Evolutionary conservation across 495 filamentous ascomycete genomes (phyloP).

Genomic region (Thozetella sp.): DNA sequence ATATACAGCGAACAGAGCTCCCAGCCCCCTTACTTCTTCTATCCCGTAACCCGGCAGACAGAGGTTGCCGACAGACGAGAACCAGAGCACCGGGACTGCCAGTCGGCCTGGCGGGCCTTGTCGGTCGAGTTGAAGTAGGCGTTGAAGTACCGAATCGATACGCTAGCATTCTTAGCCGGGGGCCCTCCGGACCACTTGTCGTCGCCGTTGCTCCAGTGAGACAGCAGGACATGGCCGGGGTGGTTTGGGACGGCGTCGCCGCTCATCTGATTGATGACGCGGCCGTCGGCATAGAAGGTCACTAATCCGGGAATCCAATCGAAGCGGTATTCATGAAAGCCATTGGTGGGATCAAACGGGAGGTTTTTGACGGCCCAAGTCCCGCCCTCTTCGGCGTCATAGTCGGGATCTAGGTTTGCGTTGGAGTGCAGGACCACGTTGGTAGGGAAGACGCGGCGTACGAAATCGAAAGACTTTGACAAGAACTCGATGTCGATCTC

Average conservation of each 20-base stretch:
- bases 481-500: constrained; percentile 82
- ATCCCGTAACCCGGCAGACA: no score
- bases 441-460: constrained; percentile 51
- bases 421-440: constrained; percentile 74
- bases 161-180: constrained; percentile 57
- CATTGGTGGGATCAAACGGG: constrained; percentile 60
- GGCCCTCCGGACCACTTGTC: constrained; percentile 67
- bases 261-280: constrained; percentile 53
- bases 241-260: constrained; percentile 53
- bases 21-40: no score
- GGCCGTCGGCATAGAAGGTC: constrained; percentile 65
- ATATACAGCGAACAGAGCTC: no score
- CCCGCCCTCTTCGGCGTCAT: constrained; percentile 55
- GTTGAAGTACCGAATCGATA: constrained; percentile 67
- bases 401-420: constrained; percentile 51
- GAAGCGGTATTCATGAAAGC: constrained; percentile 76
- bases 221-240: constrained; percentile 65
- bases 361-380: constrained; percentile 56
- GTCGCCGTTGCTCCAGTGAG: constrained; percentile 81
- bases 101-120: constrained; percentile 41
- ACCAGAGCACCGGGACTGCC: constrained; percentile 44
- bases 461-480: constrained; percentile 54
- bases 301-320: constrained; percentile 65
- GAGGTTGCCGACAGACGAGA: no score
- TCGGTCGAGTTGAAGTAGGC: constrained; percentile 76